phyloP scores from a whole-genome alignment of 2,329 filamentous ascomycete species.

The Exserohilum turcica region DNA sequence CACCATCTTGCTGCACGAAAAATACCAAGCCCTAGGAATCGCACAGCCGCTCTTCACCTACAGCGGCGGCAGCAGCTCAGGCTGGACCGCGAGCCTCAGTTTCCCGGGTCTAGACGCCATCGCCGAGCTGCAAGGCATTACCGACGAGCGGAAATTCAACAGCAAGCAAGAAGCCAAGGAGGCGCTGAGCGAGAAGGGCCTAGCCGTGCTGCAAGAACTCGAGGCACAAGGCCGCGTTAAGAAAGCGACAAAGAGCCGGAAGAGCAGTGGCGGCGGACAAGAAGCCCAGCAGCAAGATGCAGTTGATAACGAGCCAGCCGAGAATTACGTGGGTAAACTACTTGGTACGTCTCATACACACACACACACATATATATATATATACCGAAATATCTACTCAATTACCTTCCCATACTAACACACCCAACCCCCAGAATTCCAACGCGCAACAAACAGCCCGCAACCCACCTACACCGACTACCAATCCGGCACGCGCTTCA shows the following conservation, averaged over 20 bases:
- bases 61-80: conserved; percentile 10
- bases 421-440: conserved; percentile 34
- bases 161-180: conserved; percentile 54
- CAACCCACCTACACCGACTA: conserved; percentile 48
- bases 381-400: too few species aligned
- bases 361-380: too few species aligned
- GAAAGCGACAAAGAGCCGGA: conserved; percentile 27
- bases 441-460: conserved; percentile 26
- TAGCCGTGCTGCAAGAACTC: conserved; percentile 33
- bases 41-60: conserved; percentile 30
- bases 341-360: conserved; percentile 41
- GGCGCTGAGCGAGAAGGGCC: conserved; percentile 41
- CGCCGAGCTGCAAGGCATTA: conserved; percentile 22
- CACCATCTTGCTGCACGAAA: conserved; percentile 31
- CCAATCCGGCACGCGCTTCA: conserved; percentile 36
- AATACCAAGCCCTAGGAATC: conserved; percentile 31
- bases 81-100: conserved; percentile 30
- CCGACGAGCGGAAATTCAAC: conserved; percentile 32
- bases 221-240: conserved; percentile 28
- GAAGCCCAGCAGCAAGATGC: background rate
- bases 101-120: conserved; percentile 26
- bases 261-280: conserved; percentile 9
- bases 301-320: conserved; percentile 5
- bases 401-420: conserved; percentile 13
- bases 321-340: conserved; percentile 48